Evolutionary conservation across 345 rosid genomes (phyloP), one percentile per base, ranked within the genome.

Genomic region (Salix brachista): DNA sequence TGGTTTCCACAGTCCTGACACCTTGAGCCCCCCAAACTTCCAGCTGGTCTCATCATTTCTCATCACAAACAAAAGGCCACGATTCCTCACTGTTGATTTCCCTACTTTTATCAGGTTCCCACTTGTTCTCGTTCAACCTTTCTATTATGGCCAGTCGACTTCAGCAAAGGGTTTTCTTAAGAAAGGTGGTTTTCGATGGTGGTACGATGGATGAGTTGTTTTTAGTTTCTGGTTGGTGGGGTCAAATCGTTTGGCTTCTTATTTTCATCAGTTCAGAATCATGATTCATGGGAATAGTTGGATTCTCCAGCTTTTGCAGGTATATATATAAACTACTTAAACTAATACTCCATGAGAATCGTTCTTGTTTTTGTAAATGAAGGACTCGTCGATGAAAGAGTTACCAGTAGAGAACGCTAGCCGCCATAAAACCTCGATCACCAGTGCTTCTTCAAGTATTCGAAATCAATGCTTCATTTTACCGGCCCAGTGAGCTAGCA

Each of bases 1-100:
- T 90, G 89, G 81, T 90, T 90, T 44, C 94, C 94, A 81, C 94
- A 90, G 64, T 90, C 94, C 80, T 90, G 85, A 74, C 94, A 90
- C 56, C 89, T 87, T 78, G 77, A 78, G 3, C 80, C 79, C 26
- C 82, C 74, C 30, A 67, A 46, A 16, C 70, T 36, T 30, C 65
- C 11, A 8, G 28, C 78, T 65, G 72, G 67, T 52, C 80, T 78
- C 60, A 65, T 77, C 58, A 50, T 36, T 34, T 36, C 32, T 36
- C 58, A 71, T 65, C 34, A 66, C 39, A 7, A 72, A 66, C 9
- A 7, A 34, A 72, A 26, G 67, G 32, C 58, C 61, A 44, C 54
- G 30, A 16, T 30, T 44, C 13, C n/a, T 12, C 37, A 13, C 37
- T 12, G 69, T 16, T 28, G 13, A 36, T 19, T 54, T 34, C 65